Evolutionary conservation across 73 alveolate genomes (phyloP).

Genomic region (Paramecium octaurelia): DNA sequence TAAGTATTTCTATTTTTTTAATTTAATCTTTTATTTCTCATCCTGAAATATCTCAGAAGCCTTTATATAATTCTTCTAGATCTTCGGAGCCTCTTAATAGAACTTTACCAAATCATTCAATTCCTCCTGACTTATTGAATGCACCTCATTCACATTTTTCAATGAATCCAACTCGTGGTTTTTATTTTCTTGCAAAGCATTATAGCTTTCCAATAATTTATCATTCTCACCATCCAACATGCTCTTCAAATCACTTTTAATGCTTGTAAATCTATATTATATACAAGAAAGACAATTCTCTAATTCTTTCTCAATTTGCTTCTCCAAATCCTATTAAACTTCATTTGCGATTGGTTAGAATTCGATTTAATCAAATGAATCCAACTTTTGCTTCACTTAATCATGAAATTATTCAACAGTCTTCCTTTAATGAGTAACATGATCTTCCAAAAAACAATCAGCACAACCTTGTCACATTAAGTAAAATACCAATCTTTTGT

Average conservation of each 20-base stretch:
- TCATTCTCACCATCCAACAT: neutral
- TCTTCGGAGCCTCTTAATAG: neutral
- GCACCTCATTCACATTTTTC: neutral
- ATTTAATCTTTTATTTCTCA: neutral
- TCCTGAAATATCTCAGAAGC: neutral
- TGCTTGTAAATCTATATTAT: neutral
- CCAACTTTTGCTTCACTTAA: neutral
- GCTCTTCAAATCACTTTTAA: neutral
- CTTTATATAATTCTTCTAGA: neutral
- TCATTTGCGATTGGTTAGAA: neutral
- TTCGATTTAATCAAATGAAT: neutral
- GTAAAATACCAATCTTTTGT: neutral
- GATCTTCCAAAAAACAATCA: conserved; percentile 42
- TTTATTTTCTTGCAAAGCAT: neutral
- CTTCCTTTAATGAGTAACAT: conserved; percentile 7
- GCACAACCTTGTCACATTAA: neutral
- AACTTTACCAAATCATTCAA: neutral
- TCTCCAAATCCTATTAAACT: neutral
- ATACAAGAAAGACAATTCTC: neutral
- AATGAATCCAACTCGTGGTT: neutral
- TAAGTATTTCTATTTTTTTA: conserved; percentile 20
- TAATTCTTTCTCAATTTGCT: neutral
- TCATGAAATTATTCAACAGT: neutral
- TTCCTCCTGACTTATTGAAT: neutral
- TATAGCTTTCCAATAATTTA: neutral